phyloP scores from a whole-genome alignment of 495 filamentous ascomycete genomes.

The Annulohypoxylon stygium region DNA sequence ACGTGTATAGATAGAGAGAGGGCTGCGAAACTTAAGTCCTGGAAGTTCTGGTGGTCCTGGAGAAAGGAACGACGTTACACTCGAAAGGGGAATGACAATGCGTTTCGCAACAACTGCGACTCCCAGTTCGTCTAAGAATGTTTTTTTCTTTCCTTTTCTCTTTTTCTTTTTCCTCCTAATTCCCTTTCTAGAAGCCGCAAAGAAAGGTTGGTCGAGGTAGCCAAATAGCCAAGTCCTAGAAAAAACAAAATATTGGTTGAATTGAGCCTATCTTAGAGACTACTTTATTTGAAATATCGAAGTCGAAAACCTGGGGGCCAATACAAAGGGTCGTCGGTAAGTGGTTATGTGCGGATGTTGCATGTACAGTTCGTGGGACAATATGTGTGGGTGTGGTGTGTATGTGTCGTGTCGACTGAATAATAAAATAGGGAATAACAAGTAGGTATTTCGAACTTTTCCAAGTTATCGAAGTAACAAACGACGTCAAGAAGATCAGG shows the following conservation, averaged over 20 bases:
- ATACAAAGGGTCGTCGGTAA: conserved; percentile 32
- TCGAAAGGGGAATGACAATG: conserved; percentile 38
- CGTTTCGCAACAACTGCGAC: conserved; percentile 39
- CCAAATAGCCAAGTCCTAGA: conserved; percentile 21
- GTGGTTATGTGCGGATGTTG: conserved; percentile 27
- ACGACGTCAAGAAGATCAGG: conserved; percentile 31
- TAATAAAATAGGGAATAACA: conserved; percentile 27
- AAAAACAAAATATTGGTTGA: conserved; percentile 23
- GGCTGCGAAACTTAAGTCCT: conserved; percentile 20
- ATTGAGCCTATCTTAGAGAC: conserved; percentile 21
- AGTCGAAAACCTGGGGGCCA: conserved; percentile 28
- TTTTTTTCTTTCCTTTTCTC: conserved; percentile 1
- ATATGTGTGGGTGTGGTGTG: not conserved
- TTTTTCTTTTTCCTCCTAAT: conserved; percentile 1
- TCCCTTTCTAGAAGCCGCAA: conserved; percentile 22
- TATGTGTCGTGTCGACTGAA: conserved; percentile 32
- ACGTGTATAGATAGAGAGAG: conserved; percentile 33
- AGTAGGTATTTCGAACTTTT: conserved; percentile 33
- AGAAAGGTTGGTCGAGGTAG: conserved; percentile 10
- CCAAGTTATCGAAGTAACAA: conserved; percentile 39
- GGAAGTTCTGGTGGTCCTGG: conserved; percentile 17
- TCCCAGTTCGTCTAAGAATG: conserved; percentile 9
- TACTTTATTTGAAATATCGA: conserved; percentile 28
- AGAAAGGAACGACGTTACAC: conserved; percentile 45
- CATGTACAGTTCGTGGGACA: conserved; percentile 37